Evolutionary conservation across 2,329 filamentous ascomycete genomes (phyloP).

Genomic region (Geosmithia putterillii): DNA sequence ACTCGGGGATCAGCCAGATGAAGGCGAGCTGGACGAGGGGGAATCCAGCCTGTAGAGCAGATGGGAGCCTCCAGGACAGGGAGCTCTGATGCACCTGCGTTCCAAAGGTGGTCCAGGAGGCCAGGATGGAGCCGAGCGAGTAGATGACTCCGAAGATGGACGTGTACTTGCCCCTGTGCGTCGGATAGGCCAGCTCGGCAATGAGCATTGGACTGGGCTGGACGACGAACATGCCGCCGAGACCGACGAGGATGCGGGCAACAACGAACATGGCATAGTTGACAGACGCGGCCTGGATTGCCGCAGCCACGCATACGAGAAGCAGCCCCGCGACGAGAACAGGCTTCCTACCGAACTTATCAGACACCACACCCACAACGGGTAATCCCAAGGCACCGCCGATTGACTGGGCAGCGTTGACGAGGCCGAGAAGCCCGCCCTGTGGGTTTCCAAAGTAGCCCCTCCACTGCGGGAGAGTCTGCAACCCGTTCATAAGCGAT

Average conservation of each 20-base stretch:
- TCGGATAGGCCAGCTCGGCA: slow-evolving; percentile 18
- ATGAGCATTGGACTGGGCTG: slow-evolving; percentile 16
- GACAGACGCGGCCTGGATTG: slow-evolving; percentile 15
- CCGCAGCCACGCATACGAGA: slow-evolving; percentile 5
- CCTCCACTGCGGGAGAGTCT: slow-evolving; percentile 24
- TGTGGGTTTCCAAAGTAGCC: slow-evolving; percentile 21
- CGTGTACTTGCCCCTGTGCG: slow-evolving; percentile 20
- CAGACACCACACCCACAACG: slow-evolving; percentile 19
- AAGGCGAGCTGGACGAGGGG: slow-evolving; percentile 25
- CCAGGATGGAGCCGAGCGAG: slow-evolving; percentile 7
- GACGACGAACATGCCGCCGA: slow-evolving; percentile 12
- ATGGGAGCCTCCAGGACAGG: slow-evolving; percentile 42
- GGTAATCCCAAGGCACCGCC: slow-evolving; percentile 20
- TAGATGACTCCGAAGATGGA: slow-evolving; percentile 29
- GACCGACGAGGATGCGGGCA: slow-evolving; percentile 15
- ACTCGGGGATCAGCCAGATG: slow-evolving; percentile 48
- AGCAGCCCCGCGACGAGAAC: slow-evolving; percentile 19
- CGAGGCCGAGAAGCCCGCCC: slow-evolving; percentile 15
- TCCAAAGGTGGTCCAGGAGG: slow-evolving; percentile 21
- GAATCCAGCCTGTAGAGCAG: slow-evolving; percentile 36
- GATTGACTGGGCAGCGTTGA: slow-evolving; percentile 18
- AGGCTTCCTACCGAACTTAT: slow-evolving; percentile 23
- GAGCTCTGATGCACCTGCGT: slow-evolving; percentile 9
- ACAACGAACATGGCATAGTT: slow-evolving; percentile 24
- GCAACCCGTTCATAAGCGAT: slow-evolving; percentile 25